These are phyloP conservation scores for Tetracladium maxilliforme DNA, from an alignment of 2,329 filamentous ascomycete genomes.

Conservation along the genomic window DNA sequence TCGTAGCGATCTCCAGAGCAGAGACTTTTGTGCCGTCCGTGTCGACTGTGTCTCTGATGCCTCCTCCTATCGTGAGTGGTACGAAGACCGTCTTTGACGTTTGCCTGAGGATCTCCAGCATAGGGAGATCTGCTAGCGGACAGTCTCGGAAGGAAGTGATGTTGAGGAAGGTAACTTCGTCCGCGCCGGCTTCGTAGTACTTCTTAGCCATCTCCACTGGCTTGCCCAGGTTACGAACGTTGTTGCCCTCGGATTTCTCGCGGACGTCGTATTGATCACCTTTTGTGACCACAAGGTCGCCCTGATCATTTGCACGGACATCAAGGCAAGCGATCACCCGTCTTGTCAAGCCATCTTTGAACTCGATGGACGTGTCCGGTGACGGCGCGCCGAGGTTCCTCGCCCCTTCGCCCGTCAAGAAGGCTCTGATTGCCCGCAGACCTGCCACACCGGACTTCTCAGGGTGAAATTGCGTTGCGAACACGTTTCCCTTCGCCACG, in stretches of 20 bases:
- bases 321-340: constrained; percentile 93
- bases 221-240: constrained; percentile 88
- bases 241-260: constrained; percentile 55
- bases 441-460: constrained; percentile 93
- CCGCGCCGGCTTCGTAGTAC: constrained; percentile 94
- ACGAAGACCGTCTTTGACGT: constrained; percentile 91
- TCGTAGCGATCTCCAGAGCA: constrained; percentile 80
- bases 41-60: constrained; percentile 86
- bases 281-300: constrained; percentile 94
- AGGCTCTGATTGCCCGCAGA: constrained; percentile 69
- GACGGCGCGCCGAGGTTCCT: constrained; percentile 13
- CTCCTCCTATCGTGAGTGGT: constrained; percentile 86
- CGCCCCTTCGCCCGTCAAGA: constrained; percentile 58
- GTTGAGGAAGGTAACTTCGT: constrained; percentile 95
- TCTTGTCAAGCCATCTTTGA: constrained; percentile 68
- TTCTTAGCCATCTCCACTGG: constrained; percentile 85
- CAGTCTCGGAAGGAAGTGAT: constrained; percentile 97
- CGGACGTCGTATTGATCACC: constrained; percentile 98
- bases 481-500: constrained; percentile 69
- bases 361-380: constrained; percentile 10
- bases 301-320: constrained; percentile 84
- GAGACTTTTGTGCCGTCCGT: constrained; percentile 75
- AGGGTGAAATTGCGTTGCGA: constrained; percentile 93
- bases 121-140: constrained; percentile 79
- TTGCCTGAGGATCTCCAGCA: constrained; percentile 82